Conservation (phyloP, 352 stramenopile species). For the Phytopythium sindhum region DNA sequence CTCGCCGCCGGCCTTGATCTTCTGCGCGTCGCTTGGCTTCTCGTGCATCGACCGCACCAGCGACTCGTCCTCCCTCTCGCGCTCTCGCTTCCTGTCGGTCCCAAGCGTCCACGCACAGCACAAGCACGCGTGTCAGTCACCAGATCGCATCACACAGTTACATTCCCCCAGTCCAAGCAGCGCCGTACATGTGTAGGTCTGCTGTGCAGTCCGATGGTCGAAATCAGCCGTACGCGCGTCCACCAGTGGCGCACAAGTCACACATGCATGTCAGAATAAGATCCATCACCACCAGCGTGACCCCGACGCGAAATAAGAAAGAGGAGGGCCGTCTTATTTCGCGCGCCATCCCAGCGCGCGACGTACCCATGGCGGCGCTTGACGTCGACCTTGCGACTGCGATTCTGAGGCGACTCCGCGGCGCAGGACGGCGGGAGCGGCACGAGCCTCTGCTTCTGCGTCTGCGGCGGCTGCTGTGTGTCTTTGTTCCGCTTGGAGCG, state of each 20-base stretch:
- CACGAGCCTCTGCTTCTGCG: neutral
- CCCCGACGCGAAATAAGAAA: no score
- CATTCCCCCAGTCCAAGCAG: neutral
- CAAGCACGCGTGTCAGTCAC: neutral
- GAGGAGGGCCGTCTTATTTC: neutral
- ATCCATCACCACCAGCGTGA: neutral
- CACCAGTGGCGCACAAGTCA: neutral
- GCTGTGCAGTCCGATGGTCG: neutral
- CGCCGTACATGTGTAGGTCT: neutral
- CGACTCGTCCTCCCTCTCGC: slow-evolving; percentile 25
- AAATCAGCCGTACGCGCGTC: neutral
- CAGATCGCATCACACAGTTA: neutral
- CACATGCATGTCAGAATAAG: neutral
- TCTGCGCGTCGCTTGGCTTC: slow-evolving; percentile 47
- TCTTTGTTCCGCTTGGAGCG: neutral
- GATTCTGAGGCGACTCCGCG: neutral
- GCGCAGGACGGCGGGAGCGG: neutral
- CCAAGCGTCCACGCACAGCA: neutral
- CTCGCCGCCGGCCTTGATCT: slow-evolving; percentile 34
- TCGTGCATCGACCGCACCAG: slow-evolving; percentile 49
- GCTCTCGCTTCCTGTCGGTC: slow-evolving; percentile 48
- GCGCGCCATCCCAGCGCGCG: no score
- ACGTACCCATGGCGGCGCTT: neutral
- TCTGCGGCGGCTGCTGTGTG: neutral
- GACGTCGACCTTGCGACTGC: no score